A percentile compares a stretch with the other conserved stretches of the same genome.
These are phyloP conservation scores for Phytopythium oedochilum DNA, from an alignment of 352 stramenopile species.

Conservation along the genomic window DNA sequence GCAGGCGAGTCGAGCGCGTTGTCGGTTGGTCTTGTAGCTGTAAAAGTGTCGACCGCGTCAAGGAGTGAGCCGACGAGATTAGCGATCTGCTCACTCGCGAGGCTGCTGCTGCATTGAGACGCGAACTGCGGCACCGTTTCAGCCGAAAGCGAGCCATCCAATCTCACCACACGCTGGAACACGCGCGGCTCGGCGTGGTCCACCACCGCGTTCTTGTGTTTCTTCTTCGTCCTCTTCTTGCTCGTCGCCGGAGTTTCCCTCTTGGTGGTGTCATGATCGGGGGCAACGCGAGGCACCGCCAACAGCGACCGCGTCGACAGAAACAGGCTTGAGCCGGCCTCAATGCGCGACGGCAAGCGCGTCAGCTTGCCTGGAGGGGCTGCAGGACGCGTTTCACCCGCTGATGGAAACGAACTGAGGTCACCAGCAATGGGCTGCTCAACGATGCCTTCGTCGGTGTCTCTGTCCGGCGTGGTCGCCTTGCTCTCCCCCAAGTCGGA, in stretches of 20 bases:
- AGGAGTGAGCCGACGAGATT: not conserved
- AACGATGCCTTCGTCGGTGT: not conserved
- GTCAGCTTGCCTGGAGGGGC: not conserved
- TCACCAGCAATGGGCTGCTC: not conserved
- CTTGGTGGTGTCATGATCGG: not conserved
- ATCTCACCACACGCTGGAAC: slow-evolving; percentile 18
- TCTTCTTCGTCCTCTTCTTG: slow-evolving; percentile 5
- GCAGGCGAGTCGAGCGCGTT: not conserved
- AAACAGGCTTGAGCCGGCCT: not conserved
- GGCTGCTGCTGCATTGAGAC: not conserved
- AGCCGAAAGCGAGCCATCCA: not conserved
- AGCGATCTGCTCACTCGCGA: not conserved
- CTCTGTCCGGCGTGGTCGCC: not conserved
- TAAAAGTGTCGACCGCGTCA: not conserved
- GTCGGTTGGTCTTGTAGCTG: not conserved
- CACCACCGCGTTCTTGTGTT: slow-evolving; percentile 35
- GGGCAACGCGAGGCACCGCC: not conserved
- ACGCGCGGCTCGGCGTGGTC: slow-evolving; percentile 21
- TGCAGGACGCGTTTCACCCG: not conserved
- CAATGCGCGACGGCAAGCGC: not conserved
- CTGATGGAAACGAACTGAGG: not conserved
- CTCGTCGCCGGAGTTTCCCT: not conserved
- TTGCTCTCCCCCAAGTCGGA: not conserved
- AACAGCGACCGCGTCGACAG: slow-evolving; percentile 5
- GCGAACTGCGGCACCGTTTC: not conserved